Evolutionary conservation across 73 alveolate species (phyloP).

Genomic region (Stentor roeselii): DNA sequence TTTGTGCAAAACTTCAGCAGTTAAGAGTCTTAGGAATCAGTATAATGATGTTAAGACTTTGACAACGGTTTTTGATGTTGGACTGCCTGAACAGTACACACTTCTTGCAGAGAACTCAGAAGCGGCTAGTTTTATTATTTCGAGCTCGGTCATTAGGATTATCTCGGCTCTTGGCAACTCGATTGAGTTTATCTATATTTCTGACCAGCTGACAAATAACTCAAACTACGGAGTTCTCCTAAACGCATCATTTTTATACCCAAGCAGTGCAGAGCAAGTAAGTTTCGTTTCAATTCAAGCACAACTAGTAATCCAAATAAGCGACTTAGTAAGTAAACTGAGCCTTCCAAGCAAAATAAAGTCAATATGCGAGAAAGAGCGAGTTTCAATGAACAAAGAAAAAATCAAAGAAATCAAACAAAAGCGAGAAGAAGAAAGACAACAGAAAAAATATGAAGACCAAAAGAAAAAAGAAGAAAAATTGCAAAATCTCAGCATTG

Average conservation of each 20-base stretch:
- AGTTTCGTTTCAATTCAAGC: slow-evolving; percentile 4
- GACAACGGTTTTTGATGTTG: background rate
- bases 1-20: background rate
- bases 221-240: background rate
- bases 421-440: slow-evolving; percentile 21
- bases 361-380: background rate
- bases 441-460: slow-evolving; percentile 24
- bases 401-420: slow-evolving; percentile 12
- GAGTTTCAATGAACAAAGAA: slow-evolving; percentile 23
- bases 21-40: slow-evolving; percentile 7
- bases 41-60: background rate
- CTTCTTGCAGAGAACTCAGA: slow-evolving; percentile 11
- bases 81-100: background rate
- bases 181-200: slow-evolving; percentile 2
- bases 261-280: slow-evolving; percentile 2
- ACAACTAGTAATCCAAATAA: background rate
- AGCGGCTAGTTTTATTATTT: background rate
- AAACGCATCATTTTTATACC: slow-evolving; percentile 1
- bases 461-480: slow-evolving; percentile 29
- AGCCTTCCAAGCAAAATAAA: slow-evolving; percentile 20
- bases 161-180: background rate
- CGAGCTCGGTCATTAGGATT: background rate
- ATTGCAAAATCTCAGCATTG: slow-evolving; percentile 29
- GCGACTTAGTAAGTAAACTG: slow-evolving; percentile 22
- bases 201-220: background rate